Evolutionary conservation across 306 rosid species (phyloP).

Genomic region (Medicago arabica): DNA sequence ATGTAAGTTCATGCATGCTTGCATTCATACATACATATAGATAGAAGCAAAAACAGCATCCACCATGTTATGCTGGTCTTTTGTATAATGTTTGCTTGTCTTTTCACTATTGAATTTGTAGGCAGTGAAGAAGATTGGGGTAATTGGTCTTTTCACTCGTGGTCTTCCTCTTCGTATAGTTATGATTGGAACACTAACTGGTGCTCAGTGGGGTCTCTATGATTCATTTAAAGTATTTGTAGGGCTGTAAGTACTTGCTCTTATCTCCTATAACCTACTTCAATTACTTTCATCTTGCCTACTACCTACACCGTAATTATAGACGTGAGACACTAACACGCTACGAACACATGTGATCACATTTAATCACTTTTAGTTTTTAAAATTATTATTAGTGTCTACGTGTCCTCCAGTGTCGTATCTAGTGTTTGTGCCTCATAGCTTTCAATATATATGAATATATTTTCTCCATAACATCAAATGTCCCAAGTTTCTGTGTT

Average conservation of each 20-base stretch:
- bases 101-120: slow-evolving; percentile 43
- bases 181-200: slow-evolving; percentile 83
- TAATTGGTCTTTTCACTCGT: slow-evolving; percentile 71
- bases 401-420: background rate
- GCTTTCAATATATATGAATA: background rate
- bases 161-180: slow-evolving; percentile 84
- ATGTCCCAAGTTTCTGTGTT: slow-evolving; percentile 21
- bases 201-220: slow-evolving; percentile 73
- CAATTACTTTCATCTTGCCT: background rate
- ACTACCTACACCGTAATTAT: background rate
- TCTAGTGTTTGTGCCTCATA: background rate
- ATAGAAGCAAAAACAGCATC: background rate
- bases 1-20: slow-evolving; percentile 53
- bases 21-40: background rate
- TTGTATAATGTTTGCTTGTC: slow-evolving; percentile 25
- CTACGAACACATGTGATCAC: background rate
- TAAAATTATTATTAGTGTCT: background rate
- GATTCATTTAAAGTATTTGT: slow-evolving; percentile 74
- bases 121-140: slow-evolving; percentile 73
- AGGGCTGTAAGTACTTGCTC: slow-evolving; percentile 67
- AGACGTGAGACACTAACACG: background rate
- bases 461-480: background rate
- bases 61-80: background rate
- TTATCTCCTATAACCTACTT: background rate
- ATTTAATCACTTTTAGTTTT: background rate